A percentile compares a stretch with the other conserved stretches of the same genome.
Evolutionary conservation across 768 basidiomycete species (phyloP).

Genomic region (Agaricus subrufescens): DNA sequence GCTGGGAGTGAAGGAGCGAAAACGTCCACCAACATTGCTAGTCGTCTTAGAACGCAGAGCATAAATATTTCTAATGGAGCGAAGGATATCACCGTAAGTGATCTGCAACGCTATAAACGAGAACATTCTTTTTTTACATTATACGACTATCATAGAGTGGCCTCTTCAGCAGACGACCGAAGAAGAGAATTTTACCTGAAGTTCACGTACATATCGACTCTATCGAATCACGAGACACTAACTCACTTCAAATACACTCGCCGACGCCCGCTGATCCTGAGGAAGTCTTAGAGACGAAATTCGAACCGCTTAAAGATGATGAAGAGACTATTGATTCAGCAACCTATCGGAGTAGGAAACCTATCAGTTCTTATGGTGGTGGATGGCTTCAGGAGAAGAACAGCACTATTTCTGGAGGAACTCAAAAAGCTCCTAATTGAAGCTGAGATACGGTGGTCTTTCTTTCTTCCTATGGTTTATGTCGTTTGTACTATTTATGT

Average conservation of each 20-base stretch:
- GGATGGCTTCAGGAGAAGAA: too few species aligned
- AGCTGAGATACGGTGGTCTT: too few species aligned
- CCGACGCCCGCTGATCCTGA: neutral
- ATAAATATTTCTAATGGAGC: neutral
- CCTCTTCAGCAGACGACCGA: neutral
- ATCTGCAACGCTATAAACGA: neutral
- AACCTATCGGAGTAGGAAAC: neutral
- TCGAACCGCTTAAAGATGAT: neutral
- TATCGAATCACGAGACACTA: slow-evolving; percentile 11
- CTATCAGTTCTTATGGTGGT: too few species aligned
- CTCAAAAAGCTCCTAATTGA: too few species aligned
- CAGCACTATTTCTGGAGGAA: too few species aligned
- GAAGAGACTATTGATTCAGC: neutral
- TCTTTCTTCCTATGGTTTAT: too few species aligned
- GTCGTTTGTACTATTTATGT: too few species aligned
- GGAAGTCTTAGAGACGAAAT: neutral
- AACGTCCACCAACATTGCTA: neutral
- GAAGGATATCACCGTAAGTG: neutral
- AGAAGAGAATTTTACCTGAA: slow-evolving; percentile 9
- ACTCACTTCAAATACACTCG: neutral
- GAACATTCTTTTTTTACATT: neutral
- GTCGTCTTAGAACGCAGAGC: neutral
- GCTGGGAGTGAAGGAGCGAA: neutral
- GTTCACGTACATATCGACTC: slow-evolving; percentile 20
- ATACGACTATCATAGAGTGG: neutral